Base-by-base conservation (phyloP, 1,139 yeast species). In the Geotrichum citri-aurantii region DNA sequence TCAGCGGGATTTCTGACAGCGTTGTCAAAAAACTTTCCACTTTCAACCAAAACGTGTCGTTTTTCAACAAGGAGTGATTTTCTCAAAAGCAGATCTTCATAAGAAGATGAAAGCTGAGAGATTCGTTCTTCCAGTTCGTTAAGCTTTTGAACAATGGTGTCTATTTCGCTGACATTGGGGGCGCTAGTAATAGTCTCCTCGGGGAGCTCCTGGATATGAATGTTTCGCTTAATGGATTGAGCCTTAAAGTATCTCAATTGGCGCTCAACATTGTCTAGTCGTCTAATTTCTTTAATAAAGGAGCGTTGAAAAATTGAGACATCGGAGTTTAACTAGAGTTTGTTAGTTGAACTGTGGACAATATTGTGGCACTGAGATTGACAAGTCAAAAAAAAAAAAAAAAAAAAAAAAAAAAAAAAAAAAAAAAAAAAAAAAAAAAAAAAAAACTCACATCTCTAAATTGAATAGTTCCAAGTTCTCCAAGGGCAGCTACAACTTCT, bases 291-390 rank as follows among this genome's bases (percentile, higher is more conserved):
- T 65, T 80, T 81, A 55, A 93, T 89, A 70, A 87, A 93, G 0
- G 95, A 82, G 64, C 98, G 79, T 73, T 92, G 97, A 74, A 93
- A 95, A 3, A 91, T 79, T 60, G 87, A 86, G 58, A 88, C 81
- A 66, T 81, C 82, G 54, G 86, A 78, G 73, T 93, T 93, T 73
- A 93, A 79, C 66, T 71, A 63, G 40, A 63, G 21, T 11, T 33
- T 47, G 48, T 52, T 8, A 55, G 24, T 29, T 37, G 14, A 12
- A 21, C 50, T 26, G 33, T 12, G 17, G 12, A 29, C 17, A 31
- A 21, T n/a, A n/a, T n/a, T n/a, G n/a, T n/a, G n/a, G n/a, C n/a
- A n/a, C n/a, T n/a, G n/a, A n/a, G n/a, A n/a, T n/a, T n/a, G n/a
- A n/a, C n/a, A n/a, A n/a, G n/a, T n/a, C n/a, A 21, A 23, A n/a